A percentile compares a stretch with the other conserved stretches of the same genome.
phyloP scores from a whole-genome alignment of 2,329 filamentous ascomycete genomes.

The Chaetomium sp. region DNA sequence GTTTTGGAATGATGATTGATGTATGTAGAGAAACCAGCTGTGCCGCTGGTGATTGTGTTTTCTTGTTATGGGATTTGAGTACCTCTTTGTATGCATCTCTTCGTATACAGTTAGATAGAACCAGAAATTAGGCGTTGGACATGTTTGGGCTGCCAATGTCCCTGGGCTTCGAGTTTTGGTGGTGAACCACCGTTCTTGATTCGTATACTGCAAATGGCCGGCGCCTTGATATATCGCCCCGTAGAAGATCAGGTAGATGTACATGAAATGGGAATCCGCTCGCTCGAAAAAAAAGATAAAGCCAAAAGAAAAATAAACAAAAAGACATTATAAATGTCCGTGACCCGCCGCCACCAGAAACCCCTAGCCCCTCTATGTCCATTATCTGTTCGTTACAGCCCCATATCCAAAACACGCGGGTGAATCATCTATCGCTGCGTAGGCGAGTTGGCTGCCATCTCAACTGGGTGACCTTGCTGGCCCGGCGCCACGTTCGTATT shows the following conservation, averaged over 20 bases:
- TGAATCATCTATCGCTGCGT: neutral
- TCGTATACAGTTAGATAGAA: neutral
- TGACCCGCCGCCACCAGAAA: neutral
- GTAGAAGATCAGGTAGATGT: neutral
- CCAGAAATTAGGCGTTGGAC: neutral
- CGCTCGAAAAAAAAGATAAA: neutral
- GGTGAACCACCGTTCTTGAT: neutral
- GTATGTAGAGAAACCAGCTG: neutral
- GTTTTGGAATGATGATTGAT: neutral
- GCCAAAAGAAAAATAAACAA: neutral
- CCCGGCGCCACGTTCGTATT: constrained; percentile 18
- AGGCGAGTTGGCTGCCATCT: constrained; percentile 25
- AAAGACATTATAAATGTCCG: constrained; percentile 1
- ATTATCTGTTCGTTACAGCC: neutral
- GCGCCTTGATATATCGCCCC: neutral
- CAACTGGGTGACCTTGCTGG: constrained; percentile 23
- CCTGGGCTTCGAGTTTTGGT: neutral
- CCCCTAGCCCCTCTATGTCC: neutral
- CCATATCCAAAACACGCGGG: neutral
- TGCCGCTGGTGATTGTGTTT: neutral
- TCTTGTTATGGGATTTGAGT: no score
- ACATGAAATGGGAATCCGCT: constrained; percentile 4
- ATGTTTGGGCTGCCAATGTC: neutral
- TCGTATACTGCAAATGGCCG: neutral
- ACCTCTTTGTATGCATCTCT: neutral